Base-by-base conservation (phyloP, 768 basidiomycete genomes). In the Leccinellum rugosiceps region DNA sequence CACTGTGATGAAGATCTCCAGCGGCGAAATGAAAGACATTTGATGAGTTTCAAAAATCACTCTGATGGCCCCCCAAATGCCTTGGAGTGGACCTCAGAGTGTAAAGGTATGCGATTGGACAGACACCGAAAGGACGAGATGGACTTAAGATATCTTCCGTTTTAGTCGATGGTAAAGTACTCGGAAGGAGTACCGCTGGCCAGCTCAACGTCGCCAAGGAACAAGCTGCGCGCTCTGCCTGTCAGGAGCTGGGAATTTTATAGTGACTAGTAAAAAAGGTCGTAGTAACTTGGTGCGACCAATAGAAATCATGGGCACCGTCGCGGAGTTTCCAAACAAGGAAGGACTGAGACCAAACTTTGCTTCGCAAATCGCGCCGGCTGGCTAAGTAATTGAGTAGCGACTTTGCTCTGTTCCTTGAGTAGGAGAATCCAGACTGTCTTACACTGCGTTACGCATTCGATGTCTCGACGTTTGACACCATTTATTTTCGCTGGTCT, bases 401-500 rank as follows among this genome's bases (percentile, higher is more conserved):
- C 32, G 32, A 34, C n/a, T 17, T 11, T 45, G 49, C 26, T 31
- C 26, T 38, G n/a, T n/a, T n/a, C n/a, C 17, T 32, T 26, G 50
- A 50, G 34, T 35, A 28, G 23, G 30, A 28, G n/a, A 48, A 19
- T 43, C 6, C 10, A 43, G 41, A 19, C 11, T 11, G 10, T 15
- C 26, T 35, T 41, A 17, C 26, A 49, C 30, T 25, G 30, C 6
- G n/a, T 23, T 21, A 49, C 6, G 38, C 38, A 46, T n/a, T 19
- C 17, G 4, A 66, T 71, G 68, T 64, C 72, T 65, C 78, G 76
- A 57, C 77, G 80, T 56, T 68, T 75, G 32, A 61, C 77, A 23
- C 84, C 86, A 31, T 79, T 79, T 59, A 46, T 85, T 32, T 69
- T 88, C 41, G 87, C 87, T 53, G 77, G 79, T 34, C 61, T 77